These are phyloP conservation scores for Trypanosoma vivax DNA, from an alignment of 208 protist genomes.

Conservation along the genomic window DNA sequence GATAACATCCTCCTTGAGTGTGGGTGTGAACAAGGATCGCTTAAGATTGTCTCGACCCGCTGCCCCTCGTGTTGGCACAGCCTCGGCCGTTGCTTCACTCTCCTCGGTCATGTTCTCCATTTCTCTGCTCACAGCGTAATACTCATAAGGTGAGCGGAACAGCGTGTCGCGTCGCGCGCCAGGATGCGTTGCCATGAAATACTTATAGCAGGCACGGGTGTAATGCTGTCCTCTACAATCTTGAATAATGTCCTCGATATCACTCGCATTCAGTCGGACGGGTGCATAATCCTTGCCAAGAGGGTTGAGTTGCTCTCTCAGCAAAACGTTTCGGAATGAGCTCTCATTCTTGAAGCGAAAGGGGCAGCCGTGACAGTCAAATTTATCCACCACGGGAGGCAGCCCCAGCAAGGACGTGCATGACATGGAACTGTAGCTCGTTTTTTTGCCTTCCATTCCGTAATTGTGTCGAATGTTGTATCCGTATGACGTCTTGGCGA, in stretches of 20 bases:
- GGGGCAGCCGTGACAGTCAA: constrained; percentile 89
- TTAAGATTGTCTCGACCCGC: constrained; percentile 19
- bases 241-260: constrained; percentile 86
- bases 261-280: constrained; percentile 32
- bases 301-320: constrained; percentile 49
- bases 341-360: constrained; percentile 82
- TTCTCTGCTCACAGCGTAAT: constrained; percentile 65
- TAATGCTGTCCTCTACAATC: constrained; percentile 85
- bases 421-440: constrained; percentile 77
- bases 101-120: constrained; percentile 19
- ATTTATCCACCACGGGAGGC: constrained; percentile 64
- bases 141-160: constrained; percentile 86
- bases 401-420: constrained; percentile 79
- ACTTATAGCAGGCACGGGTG: constrained; percentile 87
- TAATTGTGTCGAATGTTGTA: constrained; percentile 91
- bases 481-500: constrained; percentile 82
- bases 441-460: constrained; percentile 89
- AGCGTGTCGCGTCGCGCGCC: constrained; percentile 72
- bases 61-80: constrained; percentile 4
- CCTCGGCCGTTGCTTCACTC: not conserved
- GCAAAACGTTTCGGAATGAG: constrained; percentile 40
- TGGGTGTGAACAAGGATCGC: constrained; percentile 24
- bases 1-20: constrained; percentile 45
- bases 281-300: constrained; percentile 40
- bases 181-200: constrained; percentile 85